Evolutionary conservation across 2,329 filamentous ascomycete genomes (phyloP).

Genomic region (Fragosphaeria purpurea): DNA sequence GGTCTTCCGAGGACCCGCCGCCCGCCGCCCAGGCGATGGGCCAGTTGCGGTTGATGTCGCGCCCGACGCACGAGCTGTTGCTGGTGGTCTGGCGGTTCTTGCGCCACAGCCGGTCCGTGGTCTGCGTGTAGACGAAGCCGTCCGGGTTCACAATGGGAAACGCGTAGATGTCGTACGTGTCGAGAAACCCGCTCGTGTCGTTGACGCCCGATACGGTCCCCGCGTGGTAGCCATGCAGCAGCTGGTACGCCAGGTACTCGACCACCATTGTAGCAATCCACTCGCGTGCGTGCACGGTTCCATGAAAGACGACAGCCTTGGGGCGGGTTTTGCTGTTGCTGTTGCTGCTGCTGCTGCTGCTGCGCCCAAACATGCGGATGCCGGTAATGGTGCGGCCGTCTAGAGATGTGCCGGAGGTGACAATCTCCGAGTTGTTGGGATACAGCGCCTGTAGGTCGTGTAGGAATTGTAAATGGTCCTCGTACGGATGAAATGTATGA

Average conservation of each 20-base stretch:
- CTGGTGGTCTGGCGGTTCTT: constrained; percentile 43
- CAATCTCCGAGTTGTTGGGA: constrained; percentile 36
- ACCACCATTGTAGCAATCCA: constrained; percentile 48
- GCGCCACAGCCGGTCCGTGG: constrained; percentile 48
- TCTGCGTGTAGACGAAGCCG: constrained; percentile 50
- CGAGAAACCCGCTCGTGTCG: constrained; percentile 35
- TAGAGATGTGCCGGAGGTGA: constrained; percentile 34
- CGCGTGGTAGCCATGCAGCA: constrained; percentile 34
- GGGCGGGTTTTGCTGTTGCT: constrained; percentile 16
- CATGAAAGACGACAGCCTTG: constrained; percentile 44
- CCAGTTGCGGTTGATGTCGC: constrained; percentile 45
- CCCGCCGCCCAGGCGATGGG: constrained; percentile 34
- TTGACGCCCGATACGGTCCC: constrained; percentile 17
- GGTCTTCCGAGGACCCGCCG: constrained; percentile 34
- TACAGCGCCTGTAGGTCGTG: constrained; percentile 34
- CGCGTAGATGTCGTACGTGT: constrained; percentile 58
- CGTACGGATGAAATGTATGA: constrained; percentile 41
- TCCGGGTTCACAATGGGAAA: constrained; percentile 54
- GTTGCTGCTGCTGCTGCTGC: constrained; percentile 30
- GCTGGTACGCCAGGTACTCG: constrained; percentile 41
- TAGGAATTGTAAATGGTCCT: constrained; percentile 40
- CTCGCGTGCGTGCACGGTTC: constrained; percentile 49
- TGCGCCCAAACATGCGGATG: constrained; percentile 41
- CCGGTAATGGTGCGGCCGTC: constrained; percentile 48
- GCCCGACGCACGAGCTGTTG: constrained; percentile 42